A percentile compares a stretch with the other conserved stretches of the same genome.
phyloP scores from a whole-genome alignment of 257 asterid genomes.

The Nicotiana otophora region DNA sequence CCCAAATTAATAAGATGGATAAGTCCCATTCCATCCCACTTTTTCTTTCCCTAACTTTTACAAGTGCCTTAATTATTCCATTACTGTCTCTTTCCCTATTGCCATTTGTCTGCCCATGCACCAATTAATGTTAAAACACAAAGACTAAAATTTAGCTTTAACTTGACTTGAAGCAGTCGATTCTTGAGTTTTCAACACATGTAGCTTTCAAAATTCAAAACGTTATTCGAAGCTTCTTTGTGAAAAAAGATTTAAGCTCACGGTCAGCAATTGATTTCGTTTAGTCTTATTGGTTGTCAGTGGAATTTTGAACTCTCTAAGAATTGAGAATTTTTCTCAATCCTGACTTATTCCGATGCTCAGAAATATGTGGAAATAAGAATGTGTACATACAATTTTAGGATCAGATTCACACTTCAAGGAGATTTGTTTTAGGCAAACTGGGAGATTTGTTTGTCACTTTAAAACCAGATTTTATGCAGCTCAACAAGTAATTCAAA shows the following conservation, averaged over 20 bases:
- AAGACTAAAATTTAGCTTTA: not conserved
- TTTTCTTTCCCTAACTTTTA: not conserved
- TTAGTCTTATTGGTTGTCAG: not conserved
- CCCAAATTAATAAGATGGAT: not conserved
- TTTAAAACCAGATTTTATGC: not conserved
- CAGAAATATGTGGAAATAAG: not conserved
- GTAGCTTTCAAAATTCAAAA: not conserved
- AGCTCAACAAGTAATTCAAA: not conserved
- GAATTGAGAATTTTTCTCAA: not conserved
- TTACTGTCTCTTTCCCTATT: not conserved
- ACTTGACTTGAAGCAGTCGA: slow-evolving; percentile 19
- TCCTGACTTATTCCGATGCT: not conserved
- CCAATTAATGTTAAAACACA: not conserved
- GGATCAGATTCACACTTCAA: not conserved
- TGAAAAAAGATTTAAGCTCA: slow-evolving; percentile 3
- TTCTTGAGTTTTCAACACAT: slow-evolving; percentile 1
- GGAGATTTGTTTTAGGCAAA: not conserved
- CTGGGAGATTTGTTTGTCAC: not conserved
- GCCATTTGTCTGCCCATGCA: slow-evolving; percentile 9
- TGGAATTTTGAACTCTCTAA: not conserved
- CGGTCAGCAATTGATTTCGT: not conserved
- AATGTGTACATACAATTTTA: not conserved
- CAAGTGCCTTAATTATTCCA: not conserved
- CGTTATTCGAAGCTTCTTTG: slow-evolving; percentile 27
- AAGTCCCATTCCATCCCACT: not conserved